Base-by-base conservation (phyloP, 352 stramenopile species). In the Phytopythium delawarense region DNA sequence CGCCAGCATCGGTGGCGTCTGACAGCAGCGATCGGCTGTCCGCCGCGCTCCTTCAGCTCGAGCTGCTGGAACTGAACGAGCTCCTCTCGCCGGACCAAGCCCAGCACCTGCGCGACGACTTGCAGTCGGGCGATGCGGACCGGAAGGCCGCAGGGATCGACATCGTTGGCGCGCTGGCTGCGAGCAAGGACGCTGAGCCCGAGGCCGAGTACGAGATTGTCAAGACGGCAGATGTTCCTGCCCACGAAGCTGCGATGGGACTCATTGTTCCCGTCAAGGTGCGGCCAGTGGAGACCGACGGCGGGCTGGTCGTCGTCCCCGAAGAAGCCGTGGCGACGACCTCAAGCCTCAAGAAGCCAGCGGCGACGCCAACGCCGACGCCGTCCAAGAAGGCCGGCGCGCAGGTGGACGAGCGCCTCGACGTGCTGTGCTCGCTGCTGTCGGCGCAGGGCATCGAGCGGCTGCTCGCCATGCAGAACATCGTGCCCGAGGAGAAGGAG, bases 351-450 rank as follows among this genome's bases (percentile, higher is more conserved):
- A 54, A 54, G 28, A 54, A 54, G 28, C 48, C 48, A 15, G 1
- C 48, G 28, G 25, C 28, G 7, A 39, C 48, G 13, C 21, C 25
- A 11, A 51, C 25, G 6, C 23, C 57, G 54, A 34, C 20, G 30
- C 34, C 32, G 51, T 52, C 34, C 16, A 57, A 25, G 40, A 35
- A 52, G 46, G 48, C 55, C 52, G 40, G 21, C 44, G 69, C 56
- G 37, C 66, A 74, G 45, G 70, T 63, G 37, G 71, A 84, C 48
- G 66, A 76, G 50, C 74, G 84, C 20, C 67, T 94, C 28, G 81
- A 94, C 62, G 85, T 90, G 51, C 63, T 94, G 52, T 94, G 85
- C 69, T 94, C 85, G 53, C 63, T 94, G 23, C 66, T 94, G 63
- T 94, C 85, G n/a, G 87, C 82, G 2, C 69, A 80, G 8, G 85